Evolutionary conservation across 805 yeast species (phyloP), one percentile per base, ranked within the genome.

Genomic region (Limtongozyma cylindracea): DNA sequence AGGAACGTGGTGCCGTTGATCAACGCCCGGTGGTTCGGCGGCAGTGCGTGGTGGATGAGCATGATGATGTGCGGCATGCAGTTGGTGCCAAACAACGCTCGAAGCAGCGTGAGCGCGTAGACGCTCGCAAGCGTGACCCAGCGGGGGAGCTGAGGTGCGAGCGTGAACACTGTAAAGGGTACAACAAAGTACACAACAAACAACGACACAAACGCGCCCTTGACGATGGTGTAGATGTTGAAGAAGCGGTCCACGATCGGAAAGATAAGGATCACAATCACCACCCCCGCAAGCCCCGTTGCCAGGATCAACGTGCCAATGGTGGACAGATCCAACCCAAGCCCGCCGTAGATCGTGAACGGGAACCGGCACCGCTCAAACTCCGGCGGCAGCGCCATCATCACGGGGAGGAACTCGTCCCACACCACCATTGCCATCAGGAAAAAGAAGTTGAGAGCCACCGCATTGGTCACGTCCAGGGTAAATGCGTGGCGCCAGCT

Each of bases 1-100:
- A 65, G 54, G 36, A 64, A 51, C 3, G 66, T 48, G 10, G 61
- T 49, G 9, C 69, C 67, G 33, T 67, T 67, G 25, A 67, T 52
- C 31, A 60, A 52, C 2, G 70, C 71, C 21, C 70, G 47, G 29
- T 63, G 56, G 27, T 54, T 46, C 12, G 62, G 49, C 9, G 55
- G 54, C 2, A 70, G 52, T 5, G 61, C 54, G 21, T 65, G 47
- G 36, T 62, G 71, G 17, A 63, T 49, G 24, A 67, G 43, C 12
- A 65, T 42, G 28, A 60, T 37, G 13, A 62, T 41, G 26, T 46
- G 52, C 8, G 51, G 49, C 37, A 43, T 31, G 1, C 52, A 49
- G 0, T 49, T 45, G 6, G 48, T 39, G 6, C 34, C 29, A 1
- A 46, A 50, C 21, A 47, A 35, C 4, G 49, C 35, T 25, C 39